Conservation (phyloP, 352 stramenopile genomes). For the Phytopythium montanum region DNA sequence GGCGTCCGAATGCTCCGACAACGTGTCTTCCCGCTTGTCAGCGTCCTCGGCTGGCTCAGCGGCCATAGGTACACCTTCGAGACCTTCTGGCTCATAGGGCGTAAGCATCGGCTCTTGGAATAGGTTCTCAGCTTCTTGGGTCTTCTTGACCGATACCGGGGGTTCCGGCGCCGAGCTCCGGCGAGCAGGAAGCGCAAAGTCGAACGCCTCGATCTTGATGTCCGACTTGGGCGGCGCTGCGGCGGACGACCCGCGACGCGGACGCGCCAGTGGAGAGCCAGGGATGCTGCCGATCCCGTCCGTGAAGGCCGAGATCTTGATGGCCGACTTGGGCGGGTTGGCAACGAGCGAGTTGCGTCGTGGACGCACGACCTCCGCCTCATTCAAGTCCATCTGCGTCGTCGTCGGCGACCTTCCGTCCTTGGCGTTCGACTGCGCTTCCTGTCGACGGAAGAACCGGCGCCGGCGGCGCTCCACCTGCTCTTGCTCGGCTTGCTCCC, state of each 20-base stretch:
- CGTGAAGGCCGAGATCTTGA: conserved; percentile 15
- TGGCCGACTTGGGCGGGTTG: conserved; percentile 36
- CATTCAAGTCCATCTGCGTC: neutral
- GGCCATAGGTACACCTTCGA: neutral
- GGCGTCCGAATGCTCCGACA: conserved; percentile 3
- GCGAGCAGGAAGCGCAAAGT: conserved; percentile 24
- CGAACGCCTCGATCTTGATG: conserved; percentile 43
- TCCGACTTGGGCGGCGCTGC: conserved; percentile 41
- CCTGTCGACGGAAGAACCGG: conserved; percentile 5
- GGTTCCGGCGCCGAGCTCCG: conserved; percentile 16
- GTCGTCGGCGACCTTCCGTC: neutral
- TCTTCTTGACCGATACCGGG: conserved; percentile 5
- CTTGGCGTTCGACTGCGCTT: conserved; percentile 6
- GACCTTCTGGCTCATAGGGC: neutral
- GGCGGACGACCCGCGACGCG: conserved; percentile 23
- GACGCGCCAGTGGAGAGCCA: conserved; percentile 37
- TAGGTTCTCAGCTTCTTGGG: neutral
- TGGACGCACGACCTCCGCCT: conserved; percentile 5
- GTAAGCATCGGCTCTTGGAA: neutral
- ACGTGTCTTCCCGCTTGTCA: neutral
- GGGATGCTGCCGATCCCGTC: conserved; percentile 16
- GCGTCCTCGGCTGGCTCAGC: neutral
- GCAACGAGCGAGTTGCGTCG: conserved; percentile 17
- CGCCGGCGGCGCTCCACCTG: conserved; percentile 16
- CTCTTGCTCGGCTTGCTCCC: conserved; percentile 7